Conservation (phyloP, 1,284 basidiomycete species). For the Tylopilus orsonianus region DNA sequence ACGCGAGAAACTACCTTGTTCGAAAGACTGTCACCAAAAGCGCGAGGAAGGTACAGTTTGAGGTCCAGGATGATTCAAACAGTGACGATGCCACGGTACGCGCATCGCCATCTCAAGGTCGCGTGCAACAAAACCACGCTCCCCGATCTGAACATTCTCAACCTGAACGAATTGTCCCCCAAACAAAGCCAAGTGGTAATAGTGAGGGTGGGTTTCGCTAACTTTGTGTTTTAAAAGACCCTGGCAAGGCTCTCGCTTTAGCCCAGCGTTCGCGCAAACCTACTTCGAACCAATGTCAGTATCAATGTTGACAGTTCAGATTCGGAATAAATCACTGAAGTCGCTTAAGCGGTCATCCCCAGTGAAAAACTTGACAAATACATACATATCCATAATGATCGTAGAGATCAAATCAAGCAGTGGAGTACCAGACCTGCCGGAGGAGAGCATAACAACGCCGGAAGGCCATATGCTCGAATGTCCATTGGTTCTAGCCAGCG, state of each 20-base stretch:
- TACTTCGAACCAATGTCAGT: conserved; percentile 17
- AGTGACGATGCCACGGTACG: conserved; percentile 19
- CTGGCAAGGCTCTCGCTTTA: background rate
- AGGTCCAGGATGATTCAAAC: conserved; percentile 8
- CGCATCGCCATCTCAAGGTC: conserved; percentile 9
- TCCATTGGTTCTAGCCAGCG: conserved; percentile 17
- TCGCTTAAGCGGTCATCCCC: conserved; percentile 10
- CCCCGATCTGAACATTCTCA: background rate
- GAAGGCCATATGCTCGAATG: conserved; percentile 23
- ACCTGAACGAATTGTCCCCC: background rate
- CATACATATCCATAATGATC: background rate
- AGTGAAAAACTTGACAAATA: conserved; percentile 11
- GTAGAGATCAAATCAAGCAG: background rate
- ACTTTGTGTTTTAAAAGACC: background rate
- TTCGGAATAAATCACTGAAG: conserved; percentile 3
- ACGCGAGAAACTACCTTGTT: background rate
- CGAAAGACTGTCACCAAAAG: background rate
- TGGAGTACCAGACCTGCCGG: conserved; percentile 11
- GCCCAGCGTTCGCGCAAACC: conserved; percentile 6
- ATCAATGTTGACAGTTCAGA: background rate
- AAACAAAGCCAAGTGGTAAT: background rate
- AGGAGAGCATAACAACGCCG: conserved; percentile 3
- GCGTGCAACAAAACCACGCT: background rate
- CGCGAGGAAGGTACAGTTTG: conserved; percentile 21
- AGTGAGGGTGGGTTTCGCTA: conserved; percentile 8